phyloP scores from a whole-genome alignment of 2,329 filamentous ascomycete species.

The Dendryphion nanum region DNA sequence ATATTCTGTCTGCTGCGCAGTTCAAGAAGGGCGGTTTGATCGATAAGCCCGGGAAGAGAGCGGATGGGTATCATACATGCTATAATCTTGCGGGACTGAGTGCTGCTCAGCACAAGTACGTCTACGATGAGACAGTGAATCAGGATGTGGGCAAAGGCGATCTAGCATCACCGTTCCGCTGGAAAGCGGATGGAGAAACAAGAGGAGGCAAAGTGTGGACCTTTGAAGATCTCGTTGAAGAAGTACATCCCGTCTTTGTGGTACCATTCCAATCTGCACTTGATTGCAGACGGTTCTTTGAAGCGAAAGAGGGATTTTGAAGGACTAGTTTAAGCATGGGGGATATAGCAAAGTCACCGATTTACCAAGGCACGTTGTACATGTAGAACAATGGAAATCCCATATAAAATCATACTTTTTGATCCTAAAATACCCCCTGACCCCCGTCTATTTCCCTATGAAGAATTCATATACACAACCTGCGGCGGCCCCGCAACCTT shows the following conservation, averaged over 20 bases:
- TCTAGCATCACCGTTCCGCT: constrained; percentile 44
- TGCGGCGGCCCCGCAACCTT: constrained; percentile 27
- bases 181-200: constrained; percentile 46
- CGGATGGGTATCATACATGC: constrained; percentile 90
- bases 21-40: constrained; percentile 76
- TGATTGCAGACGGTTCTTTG: constrained; percentile 64
- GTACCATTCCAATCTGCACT: constrained; percentile 71
- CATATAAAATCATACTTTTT: background rate
- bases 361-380: too few species aligned
- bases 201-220: constrained; percentile 62
- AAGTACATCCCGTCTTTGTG: constrained; percentile 81
- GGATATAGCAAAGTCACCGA: too few species aligned
- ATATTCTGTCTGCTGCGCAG: constrained; percentile 88
- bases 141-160: constrained; percentile 22
- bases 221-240: constrained; percentile 65
- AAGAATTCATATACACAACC: constrained; percentile 27
- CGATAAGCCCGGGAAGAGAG: constrained; percentile 87
- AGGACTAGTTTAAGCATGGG: too few species aligned
- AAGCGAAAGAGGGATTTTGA: constrained; percentile 57
- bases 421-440: background rate
- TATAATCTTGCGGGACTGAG: constrained; percentile 87
- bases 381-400: background rate
- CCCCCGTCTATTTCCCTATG: constrained; percentile 2
- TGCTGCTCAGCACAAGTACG: constrained; percentile 68
- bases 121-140: constrained; percentile 42